phyloP scores from a whole-genome alignment of 2,329 filamentous ascomycete genomes.

The Penicillium sp. region DNA sequence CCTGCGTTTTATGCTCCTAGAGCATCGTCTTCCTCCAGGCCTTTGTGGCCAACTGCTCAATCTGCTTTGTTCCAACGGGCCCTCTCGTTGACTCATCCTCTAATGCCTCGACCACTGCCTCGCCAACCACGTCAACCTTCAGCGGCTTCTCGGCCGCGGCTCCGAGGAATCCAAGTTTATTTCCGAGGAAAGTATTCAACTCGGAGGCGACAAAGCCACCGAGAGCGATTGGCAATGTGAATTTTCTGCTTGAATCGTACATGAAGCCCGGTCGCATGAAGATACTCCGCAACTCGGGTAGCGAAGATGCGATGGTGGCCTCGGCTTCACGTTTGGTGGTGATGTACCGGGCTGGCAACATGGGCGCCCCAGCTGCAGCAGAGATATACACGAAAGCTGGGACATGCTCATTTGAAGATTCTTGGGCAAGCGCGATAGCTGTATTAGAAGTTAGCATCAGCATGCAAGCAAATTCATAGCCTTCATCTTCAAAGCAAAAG shows the following conservation, averaged over 20 bases:
- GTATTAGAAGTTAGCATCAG: constrained; percentile 40
- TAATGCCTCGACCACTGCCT: constrained; percentile 87
- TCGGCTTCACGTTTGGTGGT: constrained; percentile 92
- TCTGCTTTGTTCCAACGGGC: constrained; percentile 76
- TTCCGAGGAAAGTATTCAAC: constrained; percentile 78
- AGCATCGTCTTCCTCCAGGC: constrained; percentile 92
- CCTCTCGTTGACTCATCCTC: constrained; percentile 75
- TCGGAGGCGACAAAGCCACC: constrained; percentile 75
- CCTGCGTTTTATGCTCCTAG: constrained; percentile 50
- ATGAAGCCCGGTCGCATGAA: constrained; percentile 88
- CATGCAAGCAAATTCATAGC: neutral
- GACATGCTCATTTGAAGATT: constrained; percentile 69
- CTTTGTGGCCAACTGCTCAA: constrained; percentile 79
- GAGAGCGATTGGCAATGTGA: constrained; percentile 85
- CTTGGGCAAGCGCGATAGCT: constrained; percentile 81
- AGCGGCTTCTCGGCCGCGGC: constrained; percentile 84
- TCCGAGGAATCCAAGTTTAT: constrained; percentile 79
- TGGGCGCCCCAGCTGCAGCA: constrained; percentile 81
- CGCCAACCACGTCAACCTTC: constrained; percentile 83
- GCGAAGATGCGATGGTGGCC: constrained; percentile 71
- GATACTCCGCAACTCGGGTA: constrained; percentile 76
- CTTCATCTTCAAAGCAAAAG: neutral
- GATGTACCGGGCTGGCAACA: constrained; percentile 85
- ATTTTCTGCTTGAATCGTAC: constrained; percentile 80
- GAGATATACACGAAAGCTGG: constrained; percentile 85